phyloP scores from a whole-genome alignment of 2,329 filamentous ascomycete genomes.

The Colletotrichum tofieldiae region DNA sequence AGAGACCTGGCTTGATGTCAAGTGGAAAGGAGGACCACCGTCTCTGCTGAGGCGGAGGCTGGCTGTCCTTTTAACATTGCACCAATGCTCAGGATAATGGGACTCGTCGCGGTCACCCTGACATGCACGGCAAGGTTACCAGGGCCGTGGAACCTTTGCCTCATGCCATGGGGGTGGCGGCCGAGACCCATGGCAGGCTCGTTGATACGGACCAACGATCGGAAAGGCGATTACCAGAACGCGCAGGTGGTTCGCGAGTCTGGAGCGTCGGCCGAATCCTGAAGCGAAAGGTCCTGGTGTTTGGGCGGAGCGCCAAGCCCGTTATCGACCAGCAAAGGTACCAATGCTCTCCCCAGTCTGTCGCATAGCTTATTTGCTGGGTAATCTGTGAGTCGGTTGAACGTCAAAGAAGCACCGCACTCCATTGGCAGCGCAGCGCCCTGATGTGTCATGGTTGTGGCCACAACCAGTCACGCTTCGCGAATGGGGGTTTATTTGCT shows the following conservation, averaged over 20 bases:
- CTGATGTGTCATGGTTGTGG: conserved; percentile 25
- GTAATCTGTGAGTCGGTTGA: conserved; percentile 26
- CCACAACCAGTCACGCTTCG: conserved; percentile 10
- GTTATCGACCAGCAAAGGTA: conserved; percentile 24
- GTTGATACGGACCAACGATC: conserved; percentile 17
- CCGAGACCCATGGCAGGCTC: conserved; percentile 9
- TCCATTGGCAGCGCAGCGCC: conserved; percentile 1
- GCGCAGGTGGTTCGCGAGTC: conserved; percentile 27
- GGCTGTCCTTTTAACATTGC: conserved; percentile 12
- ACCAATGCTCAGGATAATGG: background rate
- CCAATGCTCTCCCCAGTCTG: background rate
- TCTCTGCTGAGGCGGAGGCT: background rate
- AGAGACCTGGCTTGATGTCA: conserved; percentile 31
- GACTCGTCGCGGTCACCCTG: background rate
- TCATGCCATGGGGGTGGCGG: conserved; percentile 28
- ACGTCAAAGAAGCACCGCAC: background rate
- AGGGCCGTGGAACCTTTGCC: conserved; percentile 30
- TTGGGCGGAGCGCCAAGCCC: conserved; percentile 23
- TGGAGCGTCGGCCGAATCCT: conserved; percentile 3
- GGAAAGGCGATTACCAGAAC: conserved; percentile 24
- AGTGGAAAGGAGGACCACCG: background rate
- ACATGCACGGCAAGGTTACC: background rate
- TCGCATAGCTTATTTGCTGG: conserved; percentile 38
- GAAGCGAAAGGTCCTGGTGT: background rate
- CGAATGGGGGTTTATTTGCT: background rate